Evolutionary conservation across 2,329 filamentous ascomycete genomes (phyloP).

Genomic region (Davidsoniella virescens): DNA sequence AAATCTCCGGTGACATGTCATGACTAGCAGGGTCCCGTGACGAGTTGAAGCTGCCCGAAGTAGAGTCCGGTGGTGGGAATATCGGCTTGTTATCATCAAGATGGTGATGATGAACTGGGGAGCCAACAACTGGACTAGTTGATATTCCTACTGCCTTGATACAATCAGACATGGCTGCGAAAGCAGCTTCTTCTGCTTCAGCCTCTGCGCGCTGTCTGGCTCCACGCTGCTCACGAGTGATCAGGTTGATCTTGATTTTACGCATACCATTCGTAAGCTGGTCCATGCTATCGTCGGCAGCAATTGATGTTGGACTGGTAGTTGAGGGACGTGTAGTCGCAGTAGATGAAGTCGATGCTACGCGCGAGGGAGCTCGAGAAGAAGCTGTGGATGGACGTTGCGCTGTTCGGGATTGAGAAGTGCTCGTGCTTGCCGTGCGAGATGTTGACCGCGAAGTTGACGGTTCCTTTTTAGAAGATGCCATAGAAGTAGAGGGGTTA

Average conservation of each 20-base stretch:
- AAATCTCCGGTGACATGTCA: background rate
- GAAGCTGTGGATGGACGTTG: slow-evolving; percentile 5
- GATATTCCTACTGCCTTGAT: too few relatives aligned
- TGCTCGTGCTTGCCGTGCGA: background rate
- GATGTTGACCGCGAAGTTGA: background rate
- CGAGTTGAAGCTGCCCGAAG: background rate
- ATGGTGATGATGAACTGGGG: background rate
- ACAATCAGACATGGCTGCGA: too few relatives aligned
- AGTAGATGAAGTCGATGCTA: slow-evolving; percentile 5
- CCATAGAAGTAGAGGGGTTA: background rate
- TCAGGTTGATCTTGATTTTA: slow-evolving; percentile 45
- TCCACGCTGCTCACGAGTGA: slow-evolving; percentile 42
- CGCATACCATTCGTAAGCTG: slow-evolving; percentile 42
- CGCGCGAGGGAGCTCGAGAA: slow-evolving; percentile 3
- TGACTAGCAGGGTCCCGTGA: background rate
- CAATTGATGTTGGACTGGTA: slow-evolving; percentile 10
- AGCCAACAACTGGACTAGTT: too few relatives aligned
- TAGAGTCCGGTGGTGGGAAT: background rate
- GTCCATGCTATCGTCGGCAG: slow-evolving; percentile 29
- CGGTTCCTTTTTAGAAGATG: background rate
- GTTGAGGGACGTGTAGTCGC: slow-evolving; percentile 8
- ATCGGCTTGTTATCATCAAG: slow-evolving; percentile 2
- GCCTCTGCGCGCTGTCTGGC: slow-evolving; percentile 18
- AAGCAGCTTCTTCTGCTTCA: background rate
- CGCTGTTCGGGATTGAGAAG: background rate